Percentiles rank a stretch among this genome's conserved stretches.
Evolutionary conservation across 2,329 filamentous ascomycete species (phyloP).

Genomic region (Xylaria digitata): DNA sequence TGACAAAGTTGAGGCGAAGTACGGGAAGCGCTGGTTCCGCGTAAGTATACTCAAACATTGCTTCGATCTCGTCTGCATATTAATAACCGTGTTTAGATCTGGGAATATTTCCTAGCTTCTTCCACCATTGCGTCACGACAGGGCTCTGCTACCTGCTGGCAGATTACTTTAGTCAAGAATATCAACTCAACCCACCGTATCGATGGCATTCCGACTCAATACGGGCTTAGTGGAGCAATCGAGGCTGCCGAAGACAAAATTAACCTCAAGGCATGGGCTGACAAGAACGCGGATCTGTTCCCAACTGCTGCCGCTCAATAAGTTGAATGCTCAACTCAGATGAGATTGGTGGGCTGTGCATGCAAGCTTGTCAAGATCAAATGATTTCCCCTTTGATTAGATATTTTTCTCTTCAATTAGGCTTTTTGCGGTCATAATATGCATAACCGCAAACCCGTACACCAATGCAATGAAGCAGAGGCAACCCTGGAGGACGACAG

Average conservation of each 20-base stretch:
- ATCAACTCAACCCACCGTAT: conserved; percentile 83
- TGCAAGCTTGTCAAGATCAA: neutral
- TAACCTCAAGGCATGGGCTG: conserved; percentile 50
- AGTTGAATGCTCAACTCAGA: conserved; percentile 8
- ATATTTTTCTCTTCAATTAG: conserved; percentile 2
- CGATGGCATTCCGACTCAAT: conserved; percentile 76
- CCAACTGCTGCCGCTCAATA: conserved; percentile 47
- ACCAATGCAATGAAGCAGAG: conserved; percentile 8
- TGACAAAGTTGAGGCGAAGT: conserved; percentile 94
- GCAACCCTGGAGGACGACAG: conserved; percentile 16
- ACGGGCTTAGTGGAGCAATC: conserved; percentile 71
- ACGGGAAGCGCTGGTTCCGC: conserved; percentile 94
- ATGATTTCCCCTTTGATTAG: neutral
- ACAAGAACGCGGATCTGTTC: conserved; percentile 51
- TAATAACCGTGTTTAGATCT: conserved; percentile 58
- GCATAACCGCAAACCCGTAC: neutral
- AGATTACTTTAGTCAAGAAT: conserved; percentile 84
- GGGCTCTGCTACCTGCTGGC: conserved; percentile 80
- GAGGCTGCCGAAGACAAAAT: conserved; percentile 49
- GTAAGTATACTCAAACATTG: conserved; percentile 63
- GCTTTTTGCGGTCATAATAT: conserved; percentile 5
- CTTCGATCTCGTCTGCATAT: conserved; percentile 8
- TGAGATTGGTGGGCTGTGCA: neutral
- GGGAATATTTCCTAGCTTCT: conserved; percentile 84
- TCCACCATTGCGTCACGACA: conserved; percentile 81